These are phyloP conservation scores for Dendrobium chrysotoxum DNA, from an alignment of 106 monocot species.

Conservation along the genomic window DNA sequence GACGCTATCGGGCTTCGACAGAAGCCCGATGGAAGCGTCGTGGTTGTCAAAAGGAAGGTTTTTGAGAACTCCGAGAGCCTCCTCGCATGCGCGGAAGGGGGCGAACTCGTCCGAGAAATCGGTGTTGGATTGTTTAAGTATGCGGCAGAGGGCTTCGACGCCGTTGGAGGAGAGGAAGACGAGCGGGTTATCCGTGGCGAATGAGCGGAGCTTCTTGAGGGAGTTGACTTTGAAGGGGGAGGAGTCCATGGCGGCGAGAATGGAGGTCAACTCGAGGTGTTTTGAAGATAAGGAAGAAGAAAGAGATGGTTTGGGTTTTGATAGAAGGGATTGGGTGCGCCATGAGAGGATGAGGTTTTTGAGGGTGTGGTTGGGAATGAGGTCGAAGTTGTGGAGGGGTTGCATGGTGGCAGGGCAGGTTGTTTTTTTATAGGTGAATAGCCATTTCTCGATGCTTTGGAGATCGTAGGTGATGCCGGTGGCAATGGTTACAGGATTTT, in stretches of 20 bases:
- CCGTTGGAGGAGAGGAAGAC: slow-evolving; percentile 35
- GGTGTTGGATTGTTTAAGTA: slow-evolving; percentile 13
- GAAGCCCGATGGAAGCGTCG: slow-evolving; percentile 15
- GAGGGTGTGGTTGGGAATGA: slow-evolving; percentile 82
- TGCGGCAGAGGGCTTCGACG: slow-evolving; percentile 26
- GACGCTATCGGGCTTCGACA: slow-evolving; percentile 47
- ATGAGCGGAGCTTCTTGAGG: slow-evolving; percentile 42
- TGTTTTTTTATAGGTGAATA: slow-evolving; percentile 45
- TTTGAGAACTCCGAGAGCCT: slow-evolving; percentile 45
- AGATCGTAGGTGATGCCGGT: slow-evolving; percentile 88
- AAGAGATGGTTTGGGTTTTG: neutral
- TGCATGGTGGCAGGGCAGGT: slow-evolving; percentile 88
- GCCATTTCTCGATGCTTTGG: slow-evolving; percentile 71
- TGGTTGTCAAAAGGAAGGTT: slow-evolving; percentile 40
- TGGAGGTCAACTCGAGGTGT: slow-evolving; percentile 17
- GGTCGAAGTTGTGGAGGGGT: slow-evolving; percentile 31
- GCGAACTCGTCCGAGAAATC: slow-evolving; percentile 33
- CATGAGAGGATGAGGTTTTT: slow-evolving; percentile 53
- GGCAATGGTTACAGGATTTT: slow-evolving; percentile 68
- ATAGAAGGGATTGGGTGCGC: slow-evolving; percentile 19
- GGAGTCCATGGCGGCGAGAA: slow-evolving; percentile 38
- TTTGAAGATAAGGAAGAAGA: neutral
- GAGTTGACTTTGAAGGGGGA: slow-evolving; percentile 58
- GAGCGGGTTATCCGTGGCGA: slow-evolving; percentile 1
- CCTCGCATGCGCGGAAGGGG: slow-evolving; percentile 51